Evolutionary conservation across 306 rosid genomes (phyloP).

Genomic region (Rosa chinensis): DNA sequence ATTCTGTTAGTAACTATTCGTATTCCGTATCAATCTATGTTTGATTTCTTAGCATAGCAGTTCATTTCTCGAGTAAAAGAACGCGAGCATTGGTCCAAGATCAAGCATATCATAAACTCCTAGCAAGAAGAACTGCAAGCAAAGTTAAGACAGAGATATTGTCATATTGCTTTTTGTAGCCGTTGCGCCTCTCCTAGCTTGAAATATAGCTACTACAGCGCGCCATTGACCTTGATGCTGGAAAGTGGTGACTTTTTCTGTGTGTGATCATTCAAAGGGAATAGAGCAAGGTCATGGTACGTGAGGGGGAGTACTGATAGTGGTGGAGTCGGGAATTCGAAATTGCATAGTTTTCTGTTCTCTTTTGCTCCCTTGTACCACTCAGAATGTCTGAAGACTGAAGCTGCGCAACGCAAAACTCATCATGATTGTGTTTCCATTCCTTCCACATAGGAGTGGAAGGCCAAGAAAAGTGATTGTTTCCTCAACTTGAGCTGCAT

Average conservation of each 20-base stretch:
- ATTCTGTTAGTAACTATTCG: too few species aligned
- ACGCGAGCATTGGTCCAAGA: neutral
- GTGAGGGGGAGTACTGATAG: neutral
- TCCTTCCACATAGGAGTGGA: neutral
- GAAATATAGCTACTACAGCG: too few species aligned
- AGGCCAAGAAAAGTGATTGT: neutral
- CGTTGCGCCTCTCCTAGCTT: too few species aligned
- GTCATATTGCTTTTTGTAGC: too few species aligned
- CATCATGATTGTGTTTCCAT: neutral
- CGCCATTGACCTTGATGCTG: neutral
- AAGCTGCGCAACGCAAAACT: neutral
- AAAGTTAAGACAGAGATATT: neutral
- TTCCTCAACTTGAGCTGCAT: constrained; percentile 3
- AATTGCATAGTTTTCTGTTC: neutral
- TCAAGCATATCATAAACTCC: neutral
- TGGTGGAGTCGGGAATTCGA: neutral
- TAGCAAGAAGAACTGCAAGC: neutral
- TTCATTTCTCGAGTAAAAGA: neutral
- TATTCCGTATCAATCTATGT: too few species aligned
- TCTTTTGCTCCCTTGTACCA: neutral
- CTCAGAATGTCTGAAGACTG: neutral
- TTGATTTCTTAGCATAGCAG: neutral
- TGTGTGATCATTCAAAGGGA: neutral
- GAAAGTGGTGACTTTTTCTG: neutral
- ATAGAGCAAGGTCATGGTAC: neutral